phyloP scores from a whole-genome alignment of 2,329 filamentous ascomycete genomes.

The Massarina eburnea region DNA sequence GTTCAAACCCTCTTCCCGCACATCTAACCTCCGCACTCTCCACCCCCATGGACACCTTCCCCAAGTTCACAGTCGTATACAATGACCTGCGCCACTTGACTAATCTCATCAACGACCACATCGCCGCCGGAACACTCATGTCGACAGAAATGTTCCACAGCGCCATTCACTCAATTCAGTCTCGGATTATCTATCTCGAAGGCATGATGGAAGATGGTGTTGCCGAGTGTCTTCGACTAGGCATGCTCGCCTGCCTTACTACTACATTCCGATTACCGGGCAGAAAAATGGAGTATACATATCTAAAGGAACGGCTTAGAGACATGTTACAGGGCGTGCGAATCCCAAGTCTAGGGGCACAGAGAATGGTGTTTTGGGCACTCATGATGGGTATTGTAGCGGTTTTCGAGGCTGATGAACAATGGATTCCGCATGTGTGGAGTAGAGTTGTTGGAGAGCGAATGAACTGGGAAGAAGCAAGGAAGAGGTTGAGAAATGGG shows the following conservation, averaged over 20 bases:
- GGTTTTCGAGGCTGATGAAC: conserved; percentile 3
- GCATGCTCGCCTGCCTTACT: conserved; percentile 7
- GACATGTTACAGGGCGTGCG: background rate
- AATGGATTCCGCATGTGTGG: conserved; percentile 5
- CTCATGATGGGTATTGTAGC: conserved; percentile 4
- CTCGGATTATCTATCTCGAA: conserved; percentile 3
- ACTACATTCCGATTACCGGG: conserved; percentile 9
- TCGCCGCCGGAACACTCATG: background rate
- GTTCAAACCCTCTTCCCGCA: background rate
- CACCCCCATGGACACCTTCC: background rate
- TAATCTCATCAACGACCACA: conserved; percentile 3
- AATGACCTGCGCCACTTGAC: conserved; percentile 2
- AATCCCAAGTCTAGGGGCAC: background rate
- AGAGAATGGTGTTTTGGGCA: conserved; percentile 3
- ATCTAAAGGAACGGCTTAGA: background rate
- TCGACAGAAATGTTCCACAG: conserved; percentile 5
- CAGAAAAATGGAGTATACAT: conserved; percentile 8
- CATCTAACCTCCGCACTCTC: background rate
- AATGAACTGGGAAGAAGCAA: conserved; percentile 1
- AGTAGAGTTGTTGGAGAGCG: background rate
- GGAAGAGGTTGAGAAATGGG: background rate
- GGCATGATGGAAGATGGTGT: background rate
- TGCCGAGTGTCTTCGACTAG: conserved; percentile 5
- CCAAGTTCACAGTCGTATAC: conserved; percentile 1
- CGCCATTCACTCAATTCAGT: conserved; percentile 6